A percentile compares a stretch with the other conserved stretches of the same genome.
phyloP scores from a whole-genome alignment of 2,329 filamentous ascomycete genomes.

The Neonectria hederae region DNA sequence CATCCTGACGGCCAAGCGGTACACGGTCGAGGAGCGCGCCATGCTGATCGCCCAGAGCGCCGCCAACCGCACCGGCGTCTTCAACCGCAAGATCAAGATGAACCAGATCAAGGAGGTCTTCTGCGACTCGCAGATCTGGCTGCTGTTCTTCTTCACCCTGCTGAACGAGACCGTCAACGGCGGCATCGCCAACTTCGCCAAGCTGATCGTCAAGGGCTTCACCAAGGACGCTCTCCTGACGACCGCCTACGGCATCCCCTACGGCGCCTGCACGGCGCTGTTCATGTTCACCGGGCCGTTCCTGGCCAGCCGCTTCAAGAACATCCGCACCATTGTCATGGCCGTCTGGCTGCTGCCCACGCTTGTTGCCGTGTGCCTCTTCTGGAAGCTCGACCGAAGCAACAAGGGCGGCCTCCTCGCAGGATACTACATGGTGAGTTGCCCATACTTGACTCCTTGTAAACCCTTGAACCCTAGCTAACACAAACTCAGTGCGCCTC shows the following conservation, averaged over 20 bases:
- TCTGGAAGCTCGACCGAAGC: slow-evolving; percentile 58
- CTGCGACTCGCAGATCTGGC: slow-evolving; percentile 60
- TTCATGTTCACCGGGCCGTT: slow-evolving; percentile 63
- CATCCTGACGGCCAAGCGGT: slow-evolving; percentile 49
- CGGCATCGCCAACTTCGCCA: slow-evolving; percentile 65
- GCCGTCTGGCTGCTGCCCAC: slow-evolving; percentile 61
- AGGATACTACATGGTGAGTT: slow-evolving; percentile 59
- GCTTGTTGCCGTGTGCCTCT: slow-evolving; percentile 56
- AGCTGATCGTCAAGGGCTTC: slow-evolving; percentile 62
- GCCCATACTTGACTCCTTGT: accelerated
- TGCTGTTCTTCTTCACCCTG: slow-evolving; percentile 63
- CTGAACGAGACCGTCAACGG: slow-evolving; percentile 64
- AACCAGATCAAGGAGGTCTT: slow-evolving; percentile 60
- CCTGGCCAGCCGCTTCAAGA: slow-evolving; percentile 60
- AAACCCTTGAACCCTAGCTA: not conserved
- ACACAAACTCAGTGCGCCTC: slow-evolving; percentile 44
- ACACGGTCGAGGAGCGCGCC: slow-evolving; percentile 39
- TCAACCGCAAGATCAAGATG: slow-evolving; percentile 59
- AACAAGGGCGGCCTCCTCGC: slow-evolving; percentile 59
- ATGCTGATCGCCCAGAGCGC: slow-evolving; percentile 71
- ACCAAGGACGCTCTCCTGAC: slow-evolving; percentile 50
- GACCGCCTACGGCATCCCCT: slow-evolving; percentile 63
- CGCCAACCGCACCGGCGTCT: slow-evolving; percentile 56
- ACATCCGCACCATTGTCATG: slow-evolving; percentile 63
- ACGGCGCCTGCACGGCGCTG: slow-evolving; percentile 63